These are phyloP conservation scores for Botryotinia narcissicola DNA, from an alignment of 2,329 filamentous ascomycete species.

Conservation along the genomic window DNA sequence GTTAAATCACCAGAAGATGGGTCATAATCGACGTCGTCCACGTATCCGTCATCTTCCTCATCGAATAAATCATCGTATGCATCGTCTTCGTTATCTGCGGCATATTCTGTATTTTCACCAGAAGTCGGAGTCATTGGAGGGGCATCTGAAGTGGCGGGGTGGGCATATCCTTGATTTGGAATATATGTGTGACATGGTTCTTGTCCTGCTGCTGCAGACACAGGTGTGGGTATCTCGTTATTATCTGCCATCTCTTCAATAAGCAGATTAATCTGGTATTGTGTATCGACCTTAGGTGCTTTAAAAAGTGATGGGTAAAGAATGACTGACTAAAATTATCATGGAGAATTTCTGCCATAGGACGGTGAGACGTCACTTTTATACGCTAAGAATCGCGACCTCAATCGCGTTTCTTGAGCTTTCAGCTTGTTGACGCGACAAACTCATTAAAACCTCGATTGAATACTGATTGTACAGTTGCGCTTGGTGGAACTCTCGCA, in stretches of 20 bases:
- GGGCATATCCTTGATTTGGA: slow-evolving; percentile 49
- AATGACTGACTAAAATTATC: slow-evolving; percentile 17
- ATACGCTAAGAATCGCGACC: slow-evolving; percentile 19
- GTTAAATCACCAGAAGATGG: slow-evolving; percentile 67
- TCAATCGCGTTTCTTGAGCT: slow-evolving; percentile 16
- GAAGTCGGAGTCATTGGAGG: slow-evolving; percentile 37
- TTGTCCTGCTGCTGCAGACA: slow-evolving; percentile 42
- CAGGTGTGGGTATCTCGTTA: slow-evolving; percentile 17
- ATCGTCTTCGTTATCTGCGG: slow-evolving; percentile 43
- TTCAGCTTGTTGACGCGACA: slow-evolving; percentile 18
- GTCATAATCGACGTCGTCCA: slow-evolving; percentile 55
- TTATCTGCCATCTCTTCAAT: slow-evolving; percentile 27
- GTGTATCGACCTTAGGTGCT: not conserved
- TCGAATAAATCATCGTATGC: slow-evolving; percentile 49
- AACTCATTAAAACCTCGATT: not conserved
- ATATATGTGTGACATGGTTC: slow-evolving; percentile 48
- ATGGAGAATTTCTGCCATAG: slow-evolving; percentile 14
- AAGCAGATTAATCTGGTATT: not conserved
- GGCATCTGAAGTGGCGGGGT: slow-evolving; percentile 39
- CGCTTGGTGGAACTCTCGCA: not conserved
- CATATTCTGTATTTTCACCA: slow-evolving; percentile 36
- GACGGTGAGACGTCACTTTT: slow-evolving; percentile 13
- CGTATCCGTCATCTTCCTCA: slow-evolving; percentile 62
- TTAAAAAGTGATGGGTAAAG: not conserved
- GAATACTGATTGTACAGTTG: not conserved